Conservation (phyloP, 2,329 filamentous ascomycete genomes). For the Hymenoscyphus repandus region DNA sequence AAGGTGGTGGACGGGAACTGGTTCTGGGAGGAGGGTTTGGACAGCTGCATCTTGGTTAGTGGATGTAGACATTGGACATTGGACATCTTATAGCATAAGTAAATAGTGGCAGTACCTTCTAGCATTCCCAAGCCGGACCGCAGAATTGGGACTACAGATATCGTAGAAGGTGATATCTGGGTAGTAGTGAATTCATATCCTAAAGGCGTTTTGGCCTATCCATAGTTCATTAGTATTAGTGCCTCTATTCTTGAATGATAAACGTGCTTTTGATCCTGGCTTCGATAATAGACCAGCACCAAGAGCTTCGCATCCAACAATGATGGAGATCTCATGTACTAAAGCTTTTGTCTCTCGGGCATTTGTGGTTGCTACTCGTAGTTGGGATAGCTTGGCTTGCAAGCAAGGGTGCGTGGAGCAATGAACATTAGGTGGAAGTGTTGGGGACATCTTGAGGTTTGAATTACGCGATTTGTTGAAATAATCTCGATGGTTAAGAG, state of each 20-base stretch:
- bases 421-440: slow-evolving; percentile 60
- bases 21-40: slow-evolving; percentile 72
- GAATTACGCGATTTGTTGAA: background rate
- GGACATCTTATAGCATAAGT: background rate
- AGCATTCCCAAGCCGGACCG: slow-evolving; percentile 89
- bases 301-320: slow-evolving; percentile 79
- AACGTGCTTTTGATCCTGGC: slow-evolving; percentile 57
- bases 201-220: slow-evolving; percentile 70
- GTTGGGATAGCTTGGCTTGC: slow-evolving; percentile 80
- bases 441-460: slow-evolving; percentile 24
- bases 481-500: background rate
- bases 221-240: slow-evolving; percentile 3
- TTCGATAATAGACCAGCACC: slow-evolving; percentile 53
- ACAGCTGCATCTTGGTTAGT: slow-evolving; percentile 51
- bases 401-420: slow-evolving; percentile 84
- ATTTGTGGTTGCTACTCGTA: slow-evolving; percentile 67
- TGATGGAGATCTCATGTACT: slow-evolving; percentile 79
- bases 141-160: slow-evolving; percentile 89
- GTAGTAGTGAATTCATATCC: slow-evolving; percentile 69
- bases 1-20: slow-evolving; percentile 85
- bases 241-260: background rate
- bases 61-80: background rate
- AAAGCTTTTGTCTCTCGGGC: slow-evolving; percentile 74
- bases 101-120: slow-evolving; percentile 50
- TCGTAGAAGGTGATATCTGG: slow-evolving; percentile 51